Percentiles rank a stretch among this genome's conserved stretches.
Evolutionary conservation across 169 alveolate genomes (phyloP).

Genomic region (Eimeria zaria): DNA sequence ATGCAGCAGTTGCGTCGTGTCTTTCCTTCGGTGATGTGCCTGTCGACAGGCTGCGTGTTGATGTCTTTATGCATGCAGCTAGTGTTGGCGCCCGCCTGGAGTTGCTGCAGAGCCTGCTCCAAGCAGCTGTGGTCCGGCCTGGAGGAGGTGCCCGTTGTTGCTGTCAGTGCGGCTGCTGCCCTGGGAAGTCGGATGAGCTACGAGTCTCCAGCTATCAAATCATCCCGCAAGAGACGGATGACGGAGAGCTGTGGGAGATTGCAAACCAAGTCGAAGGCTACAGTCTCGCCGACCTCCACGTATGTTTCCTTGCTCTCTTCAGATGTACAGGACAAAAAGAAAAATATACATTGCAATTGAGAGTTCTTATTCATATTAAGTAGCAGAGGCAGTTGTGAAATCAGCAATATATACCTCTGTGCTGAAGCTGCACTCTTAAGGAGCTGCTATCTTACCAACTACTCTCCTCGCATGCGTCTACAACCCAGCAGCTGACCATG

Average conservation of each 20-base stretch:
- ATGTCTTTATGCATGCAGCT: conserved; percentile 14
- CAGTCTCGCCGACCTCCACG: conserved; percentile 71
- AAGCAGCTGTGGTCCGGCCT: not conserved
- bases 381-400: too few relatives aligned
- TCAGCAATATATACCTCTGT: not conserved
- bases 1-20: too few relatives aligned
- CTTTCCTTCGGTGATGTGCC: not conserved
- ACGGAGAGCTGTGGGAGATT: conserved; percentile 18
- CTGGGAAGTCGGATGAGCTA: not conserved
- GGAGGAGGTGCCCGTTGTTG: not conserved
- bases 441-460: not conserved
- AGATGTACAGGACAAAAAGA: not conserved
- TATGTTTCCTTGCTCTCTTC: not conserved
- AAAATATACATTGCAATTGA: too few relatives aligned
- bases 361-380: too few relatives aligned
- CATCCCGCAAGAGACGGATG: conserved; percentile 13
- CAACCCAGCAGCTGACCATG: not conserved
- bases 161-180: not conserved
- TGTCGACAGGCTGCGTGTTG: not conserved
- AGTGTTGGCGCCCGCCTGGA: conserved; percentile 42
- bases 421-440: not conserved
- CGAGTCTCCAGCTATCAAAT: not conserved
- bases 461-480: not conserved
- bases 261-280: conserved; percentile 70
- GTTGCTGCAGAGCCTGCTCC: conserved; percentile 36